Base-by-base conservation (phyloP, 176 grass and related monocot genomes). In the Rhynchospora pubera region DNA sequence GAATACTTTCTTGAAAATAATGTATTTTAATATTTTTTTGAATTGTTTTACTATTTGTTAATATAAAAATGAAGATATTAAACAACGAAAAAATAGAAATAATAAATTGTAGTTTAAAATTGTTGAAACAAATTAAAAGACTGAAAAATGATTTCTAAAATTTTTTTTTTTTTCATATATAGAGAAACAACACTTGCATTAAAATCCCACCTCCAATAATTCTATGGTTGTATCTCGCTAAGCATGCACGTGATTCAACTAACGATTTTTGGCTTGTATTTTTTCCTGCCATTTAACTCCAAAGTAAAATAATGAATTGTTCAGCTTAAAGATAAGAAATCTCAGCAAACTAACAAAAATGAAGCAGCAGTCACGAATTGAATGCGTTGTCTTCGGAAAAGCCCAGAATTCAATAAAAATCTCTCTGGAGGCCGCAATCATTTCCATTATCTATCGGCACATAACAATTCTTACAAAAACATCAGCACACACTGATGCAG, bases 361-460 rank as follows among this genome's bases (percentile, higher is more conserved):
- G 45, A 50, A 65, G 61, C 78, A 45, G 26, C 53, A 65, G 46
- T 62, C 58, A 57, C 11, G 39, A 65, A 81, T 81, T 65, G 63
- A 81, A 65, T 81, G 78, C 78, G 10, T 80, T 80, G 78, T 80
- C 78, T 80, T 80, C 58, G 53, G 57, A 80, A 80, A 80, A 56
- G 28, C 30, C 78, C 32, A 80, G 26, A 57, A 80, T 80, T 80
- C 55, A 80, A 39, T 39, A 43, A 65, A 80, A 79, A 79, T 57
- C 50, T 79, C 75, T 72, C 24, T 18, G 51, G 6, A 79, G 7
- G 28, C 75, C 23, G 50, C 75, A 79, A 80, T 63, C 78, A 45
- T 79, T 79, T 39, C 11, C 15, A 6, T 9, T 1, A 13, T 5
- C 48, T 30, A 56, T 1, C 14, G 3, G 21, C 73, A 56, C 73